Conservation (phyloP, 2,329 filamentous ascomycete genomes). For the Hypoxylon sp. region DNA sequence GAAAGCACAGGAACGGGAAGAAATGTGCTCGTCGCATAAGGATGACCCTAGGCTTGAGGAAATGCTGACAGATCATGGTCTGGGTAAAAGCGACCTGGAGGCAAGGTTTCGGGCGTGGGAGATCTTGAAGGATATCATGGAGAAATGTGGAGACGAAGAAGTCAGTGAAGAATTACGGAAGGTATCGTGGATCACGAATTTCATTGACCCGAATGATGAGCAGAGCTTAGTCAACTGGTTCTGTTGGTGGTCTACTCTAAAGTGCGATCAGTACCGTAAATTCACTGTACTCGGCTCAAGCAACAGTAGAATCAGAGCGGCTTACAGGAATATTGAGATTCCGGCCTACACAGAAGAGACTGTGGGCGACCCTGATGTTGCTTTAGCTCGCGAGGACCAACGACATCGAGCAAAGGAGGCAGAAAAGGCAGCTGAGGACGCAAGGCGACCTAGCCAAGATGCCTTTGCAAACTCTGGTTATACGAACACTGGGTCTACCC, state of each 20-base stretch:
- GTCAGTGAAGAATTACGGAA: constrained; percentile 51
- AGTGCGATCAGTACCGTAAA: constrained; percentile 65
- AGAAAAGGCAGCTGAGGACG: constrained; percentile 22
- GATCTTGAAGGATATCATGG: constrained; percentile 49
- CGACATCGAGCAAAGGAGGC: constrained; percentile 23
- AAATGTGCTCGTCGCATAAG: constrained; percentile 35
- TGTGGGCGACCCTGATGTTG: constrained; percentile 55
- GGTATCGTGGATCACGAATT: constrained; percentile 61
- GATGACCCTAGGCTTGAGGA: constrained; percentile 30
- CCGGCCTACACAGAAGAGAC: constrained; percentile 56
- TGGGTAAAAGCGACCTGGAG: constrained; percentile 42
- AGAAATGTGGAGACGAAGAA: constrained; percentile 52
- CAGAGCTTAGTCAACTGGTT: constrained; percentile 74
- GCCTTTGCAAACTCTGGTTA: constrained; percentile 50
- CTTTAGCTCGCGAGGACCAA: constrained; percentile 32
- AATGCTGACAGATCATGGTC: constrained; percentile 33
- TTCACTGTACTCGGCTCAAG: constrained; percentile 69
- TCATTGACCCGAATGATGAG: constrained; percentile 70
- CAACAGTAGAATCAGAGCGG: constrained; percentile 44
- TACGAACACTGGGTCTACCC: background rate
- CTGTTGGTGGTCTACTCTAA: constrained; percentile 67
- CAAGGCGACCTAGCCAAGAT: constrained; percentile 8
- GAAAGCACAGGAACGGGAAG: constrained; percentile 48
- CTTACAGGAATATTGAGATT: constrained; percentile 52
- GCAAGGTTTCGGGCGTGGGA: constrained; percentile 44